Conservation (phyloP, 192 early-diverging fungal species). For the Coemansia sp. region DNA sequence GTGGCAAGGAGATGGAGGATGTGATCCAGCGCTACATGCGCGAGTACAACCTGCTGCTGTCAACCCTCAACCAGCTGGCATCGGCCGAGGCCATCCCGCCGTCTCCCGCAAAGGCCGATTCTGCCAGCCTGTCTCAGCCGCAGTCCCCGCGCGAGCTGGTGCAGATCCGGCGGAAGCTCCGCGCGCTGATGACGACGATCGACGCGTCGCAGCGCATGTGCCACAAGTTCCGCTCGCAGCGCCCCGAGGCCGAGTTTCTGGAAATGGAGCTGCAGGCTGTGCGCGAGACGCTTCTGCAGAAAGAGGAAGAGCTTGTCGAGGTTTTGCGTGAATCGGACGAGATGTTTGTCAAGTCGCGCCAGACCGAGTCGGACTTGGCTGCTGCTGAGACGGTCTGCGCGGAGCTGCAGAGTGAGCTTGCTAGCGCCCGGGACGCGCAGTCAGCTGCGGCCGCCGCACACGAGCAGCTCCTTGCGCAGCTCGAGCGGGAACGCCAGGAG, state of each 20-base stretch:
- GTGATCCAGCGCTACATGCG: conserved; percentile 30
- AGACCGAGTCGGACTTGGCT: conserved; percentile 3
- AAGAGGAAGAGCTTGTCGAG: conserved; percentile 32
- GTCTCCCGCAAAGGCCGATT: conserved; percentile 20
- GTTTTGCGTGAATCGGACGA: conserved; percentile 31
- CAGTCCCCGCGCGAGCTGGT: conserved; percentile 33
- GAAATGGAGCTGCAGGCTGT: conserved; percentile 47
- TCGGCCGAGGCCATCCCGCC: conserved; percentile 26
- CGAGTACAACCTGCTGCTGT: conserved; percentile 28
- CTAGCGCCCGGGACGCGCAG: neutral
- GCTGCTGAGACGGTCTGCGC: conserved; percentile 2
- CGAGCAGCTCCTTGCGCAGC: neutral
- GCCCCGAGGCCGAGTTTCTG: conserved; percentile 45
- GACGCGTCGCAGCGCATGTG: conserved; percentile 33
- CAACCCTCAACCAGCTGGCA: conserved; percentile 34
- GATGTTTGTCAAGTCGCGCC: conserved; percentile 6
- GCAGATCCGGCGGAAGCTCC: conserved; percentile 39
- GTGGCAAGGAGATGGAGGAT: conserved; percentile 21
- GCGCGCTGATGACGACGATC: conserved; percentile 37
- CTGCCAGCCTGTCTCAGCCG: conserved; percentile 1
- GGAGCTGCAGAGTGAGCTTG: conserved; percentile 8
- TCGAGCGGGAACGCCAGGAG: conserved; percentile 8
- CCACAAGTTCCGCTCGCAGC: conserved; percentile 43
- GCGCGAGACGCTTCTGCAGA: conserved; percentile 30
- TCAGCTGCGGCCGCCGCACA: neutral